These are phyloP conservation scores for Fragaria vesca DNA, from an alignment of 306 rosid species.

Conservation along the genomic window DNA sequence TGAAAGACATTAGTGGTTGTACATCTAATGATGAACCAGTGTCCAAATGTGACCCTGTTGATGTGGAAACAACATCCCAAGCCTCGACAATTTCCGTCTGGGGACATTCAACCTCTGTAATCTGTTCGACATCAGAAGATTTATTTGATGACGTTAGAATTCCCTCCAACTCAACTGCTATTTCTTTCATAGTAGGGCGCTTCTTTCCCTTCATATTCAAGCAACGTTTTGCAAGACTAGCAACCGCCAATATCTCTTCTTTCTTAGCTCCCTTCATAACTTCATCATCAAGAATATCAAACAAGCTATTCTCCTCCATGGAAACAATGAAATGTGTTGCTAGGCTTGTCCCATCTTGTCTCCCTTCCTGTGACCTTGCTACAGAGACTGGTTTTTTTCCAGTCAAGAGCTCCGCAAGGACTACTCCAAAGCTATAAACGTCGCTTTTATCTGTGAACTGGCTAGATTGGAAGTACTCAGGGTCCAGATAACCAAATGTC, in stretches of 20 bases:
- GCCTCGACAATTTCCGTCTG: not conserved
- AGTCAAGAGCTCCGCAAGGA: conserved; percentile 21
- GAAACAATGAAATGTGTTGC: not conserved
- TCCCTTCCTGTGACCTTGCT: not conserved
- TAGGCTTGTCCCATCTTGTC: not conserved
- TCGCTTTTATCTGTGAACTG: conserved; percentile 20
- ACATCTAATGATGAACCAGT: not conserved
- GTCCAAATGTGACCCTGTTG: not conserved
- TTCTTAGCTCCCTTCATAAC: not conserved
- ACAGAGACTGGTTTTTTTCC: conserved; percentile 15
- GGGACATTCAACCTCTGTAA: not conserved
- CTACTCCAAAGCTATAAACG: conserved; percentile 23
- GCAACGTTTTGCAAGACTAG: not conserved
- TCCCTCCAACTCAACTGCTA: not conserved
- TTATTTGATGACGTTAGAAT: not conserved
- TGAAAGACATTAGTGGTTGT: not conserved
- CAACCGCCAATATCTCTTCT: not conserved
- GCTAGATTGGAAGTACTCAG: conserved; percentile 12
- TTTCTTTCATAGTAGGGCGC: not conserved
- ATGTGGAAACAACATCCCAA: not conserved
- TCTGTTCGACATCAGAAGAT: not conserved
- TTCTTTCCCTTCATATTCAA: not conserved
- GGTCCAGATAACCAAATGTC: conserved; percentile 24
- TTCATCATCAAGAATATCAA: not conserved
- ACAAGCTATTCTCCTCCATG: not conserved